phyloP scores from a whole-genome alignment of 2,329 filamentous ascomycete species.

The Hyphodiscus sp. region DNA sequence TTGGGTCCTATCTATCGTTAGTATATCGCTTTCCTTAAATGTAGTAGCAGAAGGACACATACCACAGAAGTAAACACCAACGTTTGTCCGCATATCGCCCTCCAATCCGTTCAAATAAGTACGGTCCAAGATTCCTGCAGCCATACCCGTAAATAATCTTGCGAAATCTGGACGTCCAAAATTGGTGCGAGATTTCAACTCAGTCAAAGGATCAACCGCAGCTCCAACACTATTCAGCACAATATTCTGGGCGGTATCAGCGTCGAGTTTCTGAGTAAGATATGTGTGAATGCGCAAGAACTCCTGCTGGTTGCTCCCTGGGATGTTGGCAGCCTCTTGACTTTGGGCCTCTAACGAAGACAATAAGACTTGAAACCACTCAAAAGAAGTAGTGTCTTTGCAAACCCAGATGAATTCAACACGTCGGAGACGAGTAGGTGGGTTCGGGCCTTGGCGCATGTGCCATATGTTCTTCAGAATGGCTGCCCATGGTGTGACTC shows the following conservation, averaged over 20 bases:
- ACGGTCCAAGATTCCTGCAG: constrained; percentile 77
- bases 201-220: constrained; percentile 82
- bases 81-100: constrained; percentile 68
- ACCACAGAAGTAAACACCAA: constrained; percentile 97
- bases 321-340: constrained; percentile 58
- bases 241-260: constrained; percentile 92
- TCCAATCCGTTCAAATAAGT: constrained; percentile 81
- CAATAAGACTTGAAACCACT: constrained; percentile 96
- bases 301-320: constrained; percentile 63
- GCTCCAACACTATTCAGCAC: constrained; percentile 91
- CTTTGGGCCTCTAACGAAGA: constrained; percentile 87
- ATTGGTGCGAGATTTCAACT: constrained; percentile 83
- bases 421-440: constrained; percentile 79
- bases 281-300: constrained; percentile 98
- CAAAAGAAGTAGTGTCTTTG: constrained; percentile 90
- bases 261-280: constrained; percentile 86
- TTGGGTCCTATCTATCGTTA: constrained; percentile 25
- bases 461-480: constrained; percentile 99
- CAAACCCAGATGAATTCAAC: constrained; percentile 99
- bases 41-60: constrained; percentile 38
- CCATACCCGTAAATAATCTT: constrained; percentile 75
- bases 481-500: constrained; percentile 79
- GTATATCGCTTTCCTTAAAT: constrained; percentile 8
- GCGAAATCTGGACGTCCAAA: constrained; percentile 90
- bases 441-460: constrained; percentile 81